A percentile compares a stretch with the other conserved stretches of the same genome.
Evolutionary conservation across 176 grass and related monocot species (phyloP).

Genomic region (Ensete ventricosum): DNA sequence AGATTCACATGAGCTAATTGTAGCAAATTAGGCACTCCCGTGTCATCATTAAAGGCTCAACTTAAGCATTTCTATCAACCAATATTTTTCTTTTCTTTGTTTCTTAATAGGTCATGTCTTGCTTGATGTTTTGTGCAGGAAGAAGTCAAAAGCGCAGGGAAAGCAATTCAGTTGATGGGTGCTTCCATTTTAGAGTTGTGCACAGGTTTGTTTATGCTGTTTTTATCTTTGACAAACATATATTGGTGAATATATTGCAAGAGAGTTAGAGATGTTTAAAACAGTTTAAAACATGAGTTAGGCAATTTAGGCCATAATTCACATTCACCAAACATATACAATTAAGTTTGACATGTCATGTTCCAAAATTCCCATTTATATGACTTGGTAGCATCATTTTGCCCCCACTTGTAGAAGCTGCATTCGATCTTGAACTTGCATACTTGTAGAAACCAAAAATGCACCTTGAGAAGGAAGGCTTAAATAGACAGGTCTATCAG

Average conservation of each 20-base stretch:
- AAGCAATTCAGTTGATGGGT: conserved; percentile 50
- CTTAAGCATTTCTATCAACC: not conserved
- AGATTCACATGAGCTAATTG: too few relatives aligned
- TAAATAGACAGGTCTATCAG: too few relatives aligned
- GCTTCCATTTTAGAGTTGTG: conserved; percentile 52
- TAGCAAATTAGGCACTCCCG: too few relatives aligned
- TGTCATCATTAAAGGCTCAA: not conserved
- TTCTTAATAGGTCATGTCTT: not conserved
- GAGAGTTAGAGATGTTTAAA: not conserved
- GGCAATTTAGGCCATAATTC: too few relatives aligned
- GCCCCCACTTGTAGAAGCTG: too few relatives aligned
- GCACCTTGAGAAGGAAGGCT: too few relatives aligned
- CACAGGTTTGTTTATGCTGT: conserved; percentile 28
- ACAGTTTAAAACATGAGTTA: not conserved
- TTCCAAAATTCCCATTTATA: too few relatives aligned
- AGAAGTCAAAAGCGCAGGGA: conserved; percentile 57
- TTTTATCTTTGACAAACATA: not conserved
- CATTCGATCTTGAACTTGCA: too few relatives aligned
- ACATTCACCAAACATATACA: too few relatives aligned
- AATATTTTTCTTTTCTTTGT: not conserved
- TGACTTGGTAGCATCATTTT: too few relatives aligned
- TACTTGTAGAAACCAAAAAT: too few relatives aligned
- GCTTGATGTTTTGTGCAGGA: conserved; percentile 37
- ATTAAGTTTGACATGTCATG: too few relatives aligned
- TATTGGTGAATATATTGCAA: not conserved